These are phyloP conservation scores for Stephanodiscus minutulus DNA, from an alignment of 108 stramenopile species.

Conservation along the genomic window DNA sequence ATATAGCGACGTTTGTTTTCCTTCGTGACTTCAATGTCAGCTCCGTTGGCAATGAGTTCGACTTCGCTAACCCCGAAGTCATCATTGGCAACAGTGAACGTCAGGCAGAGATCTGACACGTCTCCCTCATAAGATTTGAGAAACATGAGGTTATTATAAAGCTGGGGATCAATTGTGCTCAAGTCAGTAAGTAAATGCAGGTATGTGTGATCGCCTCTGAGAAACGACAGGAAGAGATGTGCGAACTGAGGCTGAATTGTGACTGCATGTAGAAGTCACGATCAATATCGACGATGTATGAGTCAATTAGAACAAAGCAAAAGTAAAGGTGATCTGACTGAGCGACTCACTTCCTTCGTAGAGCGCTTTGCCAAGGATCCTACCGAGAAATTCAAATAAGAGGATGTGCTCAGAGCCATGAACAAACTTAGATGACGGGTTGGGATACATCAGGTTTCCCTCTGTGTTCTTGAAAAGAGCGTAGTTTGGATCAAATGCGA, in stretches of 20 bases:
- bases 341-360: constrained; percentile 75
- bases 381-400: constrained; percentile 92
- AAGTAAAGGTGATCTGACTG: not conserved
- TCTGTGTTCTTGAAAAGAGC: constrained; percentile 92
- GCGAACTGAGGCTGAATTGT: constrained; percentile 97
- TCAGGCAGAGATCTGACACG: constrained; percentile 90
- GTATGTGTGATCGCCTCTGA: constrained; percentile 92
- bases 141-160: constrained; percentile 95
- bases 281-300: not conserved
- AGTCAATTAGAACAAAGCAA: not conserved
- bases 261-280: constrained; percentile 23
- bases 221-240: constrained; percentile 93
- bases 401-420: constrained; percentile 78
- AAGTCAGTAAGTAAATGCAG: constrained; percentile 90
- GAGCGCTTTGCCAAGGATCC: constrained; percentile 93
- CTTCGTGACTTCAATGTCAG: constrained; percentile 81
- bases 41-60: constrained; percentile 88
- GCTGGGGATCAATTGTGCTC: constrained; percentile 86
- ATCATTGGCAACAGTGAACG: constrained; percentile 90
- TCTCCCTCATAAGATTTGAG: constrained; percentile 94
- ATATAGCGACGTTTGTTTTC: constrained; percentile 80
- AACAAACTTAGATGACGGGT: constrained; percentile 78
- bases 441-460: constrained; percentile 89
- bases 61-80: constrained; percentile 88
- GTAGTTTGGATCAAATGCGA: constrained; percentile 91